A percentile compares a stretch with the other conserved stretches of the same genome.
Evolutionary conservation across 1,139 yeast genomes (phyloP).

Genomic region (Blastobotrys arbuscula): DNA sequence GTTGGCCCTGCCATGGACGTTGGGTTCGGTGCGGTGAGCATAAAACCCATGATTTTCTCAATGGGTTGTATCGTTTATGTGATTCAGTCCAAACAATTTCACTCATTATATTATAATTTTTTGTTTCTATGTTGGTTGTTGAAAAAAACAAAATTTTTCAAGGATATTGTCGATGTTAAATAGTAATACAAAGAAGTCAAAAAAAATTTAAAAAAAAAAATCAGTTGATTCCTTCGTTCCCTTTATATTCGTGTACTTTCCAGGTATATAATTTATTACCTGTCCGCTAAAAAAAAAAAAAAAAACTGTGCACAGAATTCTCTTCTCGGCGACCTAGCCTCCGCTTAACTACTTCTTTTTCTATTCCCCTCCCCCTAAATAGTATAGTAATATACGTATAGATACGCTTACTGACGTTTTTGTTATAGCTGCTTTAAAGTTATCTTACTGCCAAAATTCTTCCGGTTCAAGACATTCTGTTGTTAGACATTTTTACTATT

Average conservation of each 20-base stretch:
- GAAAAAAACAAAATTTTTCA: not conserved
- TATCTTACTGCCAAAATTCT: not conserved
- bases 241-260: too few relatives aligned
- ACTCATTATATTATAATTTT: constrained; percentile 1
- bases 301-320: too few relatives aligned
- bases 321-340: too few relatives aligned
- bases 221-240: not conserved
- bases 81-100: constrained; percentile 31
- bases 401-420: too few relatives aligned
- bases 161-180: not conserved
- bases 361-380: too few relatives aligned
- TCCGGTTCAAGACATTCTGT: not conserved
- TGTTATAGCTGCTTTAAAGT: too few relatives aligned
- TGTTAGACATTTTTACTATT: not conserved
- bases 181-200: not conserved
- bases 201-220: not conserved
- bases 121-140: not conserved
- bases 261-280: too few relatives aligned
- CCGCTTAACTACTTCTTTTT: too few relatives aligned
- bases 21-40: constrained; percentile 76
- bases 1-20: constrained; percentile 79
- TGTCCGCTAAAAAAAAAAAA: too few relatives aligned
- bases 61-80: constrained; percentile 65
- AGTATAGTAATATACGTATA: too few relatives aligned
- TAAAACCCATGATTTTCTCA: constrained; percentile 56